A percentile compares a stretch with the other conserved stretches of the same genome.
Evolutionary conservation across 306 rosid species (phyloP).

Genomic region (Luffa acutangula): DNA sequence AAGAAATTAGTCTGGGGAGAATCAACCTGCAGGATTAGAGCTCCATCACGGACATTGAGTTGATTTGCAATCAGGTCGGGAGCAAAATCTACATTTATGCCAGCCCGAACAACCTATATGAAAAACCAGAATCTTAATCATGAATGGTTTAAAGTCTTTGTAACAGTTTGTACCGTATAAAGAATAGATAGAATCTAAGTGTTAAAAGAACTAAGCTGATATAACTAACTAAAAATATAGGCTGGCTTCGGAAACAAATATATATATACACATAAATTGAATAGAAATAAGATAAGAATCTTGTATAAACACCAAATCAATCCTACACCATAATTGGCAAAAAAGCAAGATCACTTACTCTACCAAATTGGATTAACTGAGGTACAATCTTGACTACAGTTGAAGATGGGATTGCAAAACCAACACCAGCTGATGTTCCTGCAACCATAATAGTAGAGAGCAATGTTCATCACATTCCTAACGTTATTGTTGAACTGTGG

Average conservation of each 20-base stretch:
- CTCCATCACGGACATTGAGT: conserved; percentile 88
- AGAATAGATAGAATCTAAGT: neutral
- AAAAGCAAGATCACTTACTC: conserved; percentile 23
- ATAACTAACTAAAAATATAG: neutral
- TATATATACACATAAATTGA: neutral
- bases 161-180: neutral
- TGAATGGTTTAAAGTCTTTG: neutral
- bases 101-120: conserved; percentile 67
- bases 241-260: neutral
- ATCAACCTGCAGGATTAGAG: conserved; percentile 68
- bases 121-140: conserved; percentile 11
- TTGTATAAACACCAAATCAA: neutral
- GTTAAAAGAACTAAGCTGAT: neutral
- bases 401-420: conserved; percentile 92
- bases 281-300: neutral
- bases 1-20: conserved; percentile 1
- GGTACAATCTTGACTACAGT: conserved; percentile 72
- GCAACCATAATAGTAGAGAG: conserved; percentile 10
- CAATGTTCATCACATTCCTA: neutral
- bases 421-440: conserved; percentile 99
- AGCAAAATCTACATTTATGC: conserved; percentile 77
- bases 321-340: neutral
- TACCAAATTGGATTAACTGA: conserved; percentile 80
- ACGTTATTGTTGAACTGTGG: neutral
- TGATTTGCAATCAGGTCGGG: conserved; percentile 76